Base-by-base conservation (phyloP, 345 rosid species). In the Salix suchowensis region DNA sequence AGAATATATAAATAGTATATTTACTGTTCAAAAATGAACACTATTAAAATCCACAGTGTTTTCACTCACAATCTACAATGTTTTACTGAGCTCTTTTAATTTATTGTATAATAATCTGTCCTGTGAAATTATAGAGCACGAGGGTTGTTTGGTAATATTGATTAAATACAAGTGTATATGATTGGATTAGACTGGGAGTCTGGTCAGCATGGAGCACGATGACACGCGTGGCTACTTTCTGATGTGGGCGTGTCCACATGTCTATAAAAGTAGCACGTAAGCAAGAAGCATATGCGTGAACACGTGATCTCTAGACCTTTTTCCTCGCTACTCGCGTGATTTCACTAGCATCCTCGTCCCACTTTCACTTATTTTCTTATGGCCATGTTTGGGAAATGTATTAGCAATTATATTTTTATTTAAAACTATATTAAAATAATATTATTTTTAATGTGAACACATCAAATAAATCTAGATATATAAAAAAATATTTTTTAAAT, bases 111-210 rank as follows among this genome's bases (percentile, higher is more conserved):
- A 24, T 24, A 24, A 58, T 54, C 24, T 19, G 10, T 40, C 2
- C 9, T 19, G 2, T 54, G 60, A 54, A 54, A 2, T 21, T 19
- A 2, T 19, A 0, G 11, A 13, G 26, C 28, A 19, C 18, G 69
- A 10, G 69, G 69, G 37, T 32, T 9, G 69, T 34, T 32, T 11
- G 28, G 42, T 36, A 36, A 37, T 10, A 4, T 58, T 2, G 44
- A 40, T 12, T 11, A 4, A 0, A 2, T 4, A 21, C 1, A 9
- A n/a, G 16, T 71, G 1, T 55, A 52, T 26, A 76, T 68, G 78
- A 76, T 76, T 68, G 71, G 64, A n/a, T 16, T 2, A 50, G 58
- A 50, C 13, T 14, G 42, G 52, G 67, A 55, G 78, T 76, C 67
- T 12, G 55, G 21, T 10, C 26, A 18, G 72, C n/a, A 40, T 68